These are phyloP conservation scores for Pseudozyma tsukubaensis DNA, from an alignment of 1,284 basidiomycete genomes.

Conservation along the genomic window DNA sequence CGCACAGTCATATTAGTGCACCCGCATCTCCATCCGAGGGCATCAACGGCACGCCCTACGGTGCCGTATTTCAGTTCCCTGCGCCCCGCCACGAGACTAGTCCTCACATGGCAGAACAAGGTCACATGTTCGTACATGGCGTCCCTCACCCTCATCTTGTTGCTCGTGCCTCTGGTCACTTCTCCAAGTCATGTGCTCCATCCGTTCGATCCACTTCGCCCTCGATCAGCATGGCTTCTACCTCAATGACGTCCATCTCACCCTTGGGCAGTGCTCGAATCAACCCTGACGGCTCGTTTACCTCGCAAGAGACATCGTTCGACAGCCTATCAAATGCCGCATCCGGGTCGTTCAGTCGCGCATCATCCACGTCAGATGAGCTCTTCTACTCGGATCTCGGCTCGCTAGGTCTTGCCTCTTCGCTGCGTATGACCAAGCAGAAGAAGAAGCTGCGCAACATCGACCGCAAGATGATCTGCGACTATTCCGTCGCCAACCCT, in stretches of 20 bases:
- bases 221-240: slow-evolving; percentile 43
- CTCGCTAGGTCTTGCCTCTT: slow-evolving; percentile 22
- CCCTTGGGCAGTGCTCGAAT: slow-evolving; percentile 38
- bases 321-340: slow-evolving; percentile 47
- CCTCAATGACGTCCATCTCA: slow-evolving; percentile 50
- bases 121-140: slow-evolving; percentile 15
- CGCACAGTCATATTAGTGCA: slow-evolving; percentile 31
- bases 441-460: slow-evolving; percentile 54
- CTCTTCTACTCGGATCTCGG: slow-evolving; percentile 24
- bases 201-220: slow-evolving; percentile 40
- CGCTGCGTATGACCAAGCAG: slow-evolving; percentile 45
- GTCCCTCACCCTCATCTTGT: slow-evolving; percentile 2
- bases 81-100: slow-evolving; percentile 20
- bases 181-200: slow-evolving; percentile 19
- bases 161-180: slow-evolving; percentile 5
- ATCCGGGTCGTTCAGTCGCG: slow-evolving; percentile 41
- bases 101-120: slow-evolving; percentile 13
- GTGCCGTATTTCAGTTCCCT: slow-evolving; percentile 13
- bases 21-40: slow-evolving; percentile 44
- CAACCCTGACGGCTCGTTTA: slow-evolving; percentile 46
- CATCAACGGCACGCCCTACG: slow-evolving; percentile 8
- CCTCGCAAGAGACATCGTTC: slow-evolving; percentile 47
- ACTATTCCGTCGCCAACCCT: slow-evolving; percentile 36
- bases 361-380: slow-evolving; percentile 44
- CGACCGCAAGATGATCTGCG: slow-evolving; percentile 51